Base-by-base conservation (phyloP, 2,329 filamentous ascomycete genomes). In the Neofusicoccum umdonicola region DNA sequence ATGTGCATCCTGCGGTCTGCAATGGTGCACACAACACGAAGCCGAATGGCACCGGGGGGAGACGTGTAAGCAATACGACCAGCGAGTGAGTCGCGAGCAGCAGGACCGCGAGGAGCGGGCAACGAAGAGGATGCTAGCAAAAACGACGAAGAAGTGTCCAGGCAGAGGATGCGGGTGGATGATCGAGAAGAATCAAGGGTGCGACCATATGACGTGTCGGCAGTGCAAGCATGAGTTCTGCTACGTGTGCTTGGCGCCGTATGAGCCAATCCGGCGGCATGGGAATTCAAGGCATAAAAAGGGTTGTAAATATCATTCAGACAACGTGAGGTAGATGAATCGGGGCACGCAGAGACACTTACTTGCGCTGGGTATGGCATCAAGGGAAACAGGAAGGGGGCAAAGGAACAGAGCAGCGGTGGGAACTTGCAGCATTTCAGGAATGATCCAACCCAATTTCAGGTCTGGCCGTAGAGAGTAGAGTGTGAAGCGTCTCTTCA, bases 181-280 rank as follows among this genome's bases (percentile, higher is more conserved):
- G 39, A 79, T 80, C 39, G 74, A 80, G 70, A 80, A 80, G 71
- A 70, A 64, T 31, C 68, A 69, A 48, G 78, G 78, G 6, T 81
- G 79, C 65, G 78, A 81, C 69, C 78, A 80, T 68, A 75, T 77
- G 72, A 74, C 67, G 17, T 77, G 74, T 73, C 67, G 67, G 27
- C 76, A 73, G 62, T 81, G 79, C 62, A 69, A 63, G 27, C 69
- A 72, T 54, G 70, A 79, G 65, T 81, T 80, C 66, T 81, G 79
- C 68, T 80, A 76, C 76, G 44, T 71, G 50, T 80, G 74, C 66
- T 65, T 73, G 39, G 74, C 71, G 31, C 64, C 66, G n/a, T 76
- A 71, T 66, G 66, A 67, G 8, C 42, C 62, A n/a, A 69, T 74
- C 17, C 58, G 70, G 8, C 50, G 8, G 4, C 42, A 63, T 15